phyloP scores from a whole-genome alignment of 2,329 filamentous ascomycete species.

The Pseudocercospora crystallina region DNA sequence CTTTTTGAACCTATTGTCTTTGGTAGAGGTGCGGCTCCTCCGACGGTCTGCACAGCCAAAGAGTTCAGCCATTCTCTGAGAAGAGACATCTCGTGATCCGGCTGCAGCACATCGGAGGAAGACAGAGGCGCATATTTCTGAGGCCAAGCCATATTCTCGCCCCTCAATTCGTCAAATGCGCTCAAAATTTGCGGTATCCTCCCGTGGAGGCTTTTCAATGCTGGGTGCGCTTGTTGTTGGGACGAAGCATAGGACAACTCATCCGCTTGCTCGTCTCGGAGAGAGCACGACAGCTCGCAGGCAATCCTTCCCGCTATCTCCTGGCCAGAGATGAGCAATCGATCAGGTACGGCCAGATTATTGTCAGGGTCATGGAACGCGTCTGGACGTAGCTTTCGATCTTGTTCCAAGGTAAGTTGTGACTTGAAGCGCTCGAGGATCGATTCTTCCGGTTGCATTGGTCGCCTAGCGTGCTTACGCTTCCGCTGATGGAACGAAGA shows the following conservation, averaged over 20 bases:
- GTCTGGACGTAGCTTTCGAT: constrained; percentile 26
- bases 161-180: constrained; percentile 76
- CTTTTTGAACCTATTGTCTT: constrained; percentile 19
- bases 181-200: constrained; percentile 64
- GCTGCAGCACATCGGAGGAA: constrained; percentile 73
- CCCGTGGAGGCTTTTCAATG: constrained; percentile 59
- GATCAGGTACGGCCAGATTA: constrained; percentile 30
- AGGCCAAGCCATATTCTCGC: constrained; percentile 71
- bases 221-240: constrained; percentile 50
- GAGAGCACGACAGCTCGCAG: constrained; percentile 28
- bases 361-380: constrained; percentile 36
- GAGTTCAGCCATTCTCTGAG: constrained; percentile 79
- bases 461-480: constrained; percentile 29
- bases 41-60: constrained; percentile 74
- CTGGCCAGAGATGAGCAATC: constrained; percentile 34
- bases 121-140: constrained; percentile 79
- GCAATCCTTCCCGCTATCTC: constrained; percentile 40
- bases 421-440: constrained; percentile 23
- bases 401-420: constrained; percentile 23
- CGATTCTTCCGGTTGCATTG: constrained; percentile 28
- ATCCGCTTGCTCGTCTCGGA: constrained; percentile 14
- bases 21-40: constrained; percentile 53
- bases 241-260: constrained; percentile 16
- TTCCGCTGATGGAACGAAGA: constrained; percentile 28
- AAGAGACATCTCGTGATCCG: constrained; percentile 66